Evolutionary conservation across 192 early-diverging fungal species (phyloP), one percentile per base, ranked within the genome.

Genomic region (Dissophora globulifera): DNA sequence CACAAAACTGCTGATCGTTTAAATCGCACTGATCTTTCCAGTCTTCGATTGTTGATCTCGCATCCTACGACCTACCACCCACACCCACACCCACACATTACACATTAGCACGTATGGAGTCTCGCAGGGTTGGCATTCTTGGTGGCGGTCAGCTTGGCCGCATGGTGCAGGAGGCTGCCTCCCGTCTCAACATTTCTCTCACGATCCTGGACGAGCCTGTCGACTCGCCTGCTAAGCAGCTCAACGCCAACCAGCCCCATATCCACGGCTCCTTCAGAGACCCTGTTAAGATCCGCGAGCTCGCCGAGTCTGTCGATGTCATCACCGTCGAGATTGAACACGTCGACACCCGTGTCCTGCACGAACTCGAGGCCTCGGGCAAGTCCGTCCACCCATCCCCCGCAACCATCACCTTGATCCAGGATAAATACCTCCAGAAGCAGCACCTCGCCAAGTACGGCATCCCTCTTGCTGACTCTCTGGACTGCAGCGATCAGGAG

Each of bases 281-380:
- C 63, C 79, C 89, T 0, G 79, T 64, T 45, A 86, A 89, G 50
- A 95, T 99, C 69, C 79, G 78, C 47, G 83, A 90, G 56, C 85
- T 99, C 17, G 95, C 96, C 19, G 43, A 67, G 15, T 66, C 85
- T 25, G 91, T 87, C 42, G 88, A 94, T 74, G 87, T 98, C 19
- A 85, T 98, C 27, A 99, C 98, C 0, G 90, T 95, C n/a, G 96
- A 99, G 81, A 99, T 99, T 43, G 98, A 99, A 84, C 98, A 99
- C 64, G 95, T 99, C 40, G 85, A 96, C 78, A 82, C 85, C 31
- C 65, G 74, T 3, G 82, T 84, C 41, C 83, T 91, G 20, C 88
- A 88, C 46, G 84, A 84, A 41, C 79, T 94, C 13, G 88, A 90
- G 48, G 59, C 60, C 22, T 79, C 84, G 50, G 82, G 61, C 48